These are phyloP conservation scores for Lupinus albus DNA, from an alignment of 306 rosid genomes.

Conservation along the genomic window DNA sequence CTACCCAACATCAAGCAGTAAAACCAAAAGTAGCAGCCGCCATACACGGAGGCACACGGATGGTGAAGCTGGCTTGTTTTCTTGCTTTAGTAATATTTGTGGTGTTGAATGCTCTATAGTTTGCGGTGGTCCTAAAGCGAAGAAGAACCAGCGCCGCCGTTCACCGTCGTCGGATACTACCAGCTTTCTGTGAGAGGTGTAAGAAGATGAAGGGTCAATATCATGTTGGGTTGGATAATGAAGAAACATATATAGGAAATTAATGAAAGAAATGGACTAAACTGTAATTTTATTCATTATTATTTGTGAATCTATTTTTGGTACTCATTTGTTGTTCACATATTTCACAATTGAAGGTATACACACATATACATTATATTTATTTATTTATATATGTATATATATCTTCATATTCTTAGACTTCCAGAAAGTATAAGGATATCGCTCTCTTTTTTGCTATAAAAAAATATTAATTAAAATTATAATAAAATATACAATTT, in stretches of 20 bases:
- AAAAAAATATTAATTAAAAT: too few relatives aligned
- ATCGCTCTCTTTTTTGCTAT: too few relatives aligned
- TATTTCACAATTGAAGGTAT: too few relatives aligned
- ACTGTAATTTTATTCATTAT: constrained; percentile 28
- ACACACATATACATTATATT: too few relatives aligned
- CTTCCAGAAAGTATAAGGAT: too few relatives aligned
- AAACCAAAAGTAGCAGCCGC: constrained; percentile 11
- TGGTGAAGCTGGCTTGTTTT: constrained; percentile 61
- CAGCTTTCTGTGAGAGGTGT: constrained; percentile 41
- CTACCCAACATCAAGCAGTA: constrained; percentile 23
- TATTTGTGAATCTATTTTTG: not conserved
- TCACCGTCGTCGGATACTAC: constrained; percentile 45
- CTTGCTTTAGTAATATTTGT: constrained; percentile 83
- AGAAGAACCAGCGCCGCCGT: constrained; percentile 46
- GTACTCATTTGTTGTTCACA: constrained; percentile 10
- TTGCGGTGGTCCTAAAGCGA: constrained; percentile 49
- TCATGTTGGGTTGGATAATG: not conserved
- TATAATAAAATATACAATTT: too few relatives aligned
- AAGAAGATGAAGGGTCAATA: not conserved
- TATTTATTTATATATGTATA: too few relatives aligned
- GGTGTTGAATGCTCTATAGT: constrained; percentile 74
- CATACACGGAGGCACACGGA: constrained; percentile 57
- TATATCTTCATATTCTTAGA: too few relatives aligned
- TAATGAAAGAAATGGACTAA: not conserved
- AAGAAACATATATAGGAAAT: not conserved